Evolutionary conservation across 495 filamentous ascomycete genomes (phyloP).

Genomic region (Bacidia gigantensis): DNA sequence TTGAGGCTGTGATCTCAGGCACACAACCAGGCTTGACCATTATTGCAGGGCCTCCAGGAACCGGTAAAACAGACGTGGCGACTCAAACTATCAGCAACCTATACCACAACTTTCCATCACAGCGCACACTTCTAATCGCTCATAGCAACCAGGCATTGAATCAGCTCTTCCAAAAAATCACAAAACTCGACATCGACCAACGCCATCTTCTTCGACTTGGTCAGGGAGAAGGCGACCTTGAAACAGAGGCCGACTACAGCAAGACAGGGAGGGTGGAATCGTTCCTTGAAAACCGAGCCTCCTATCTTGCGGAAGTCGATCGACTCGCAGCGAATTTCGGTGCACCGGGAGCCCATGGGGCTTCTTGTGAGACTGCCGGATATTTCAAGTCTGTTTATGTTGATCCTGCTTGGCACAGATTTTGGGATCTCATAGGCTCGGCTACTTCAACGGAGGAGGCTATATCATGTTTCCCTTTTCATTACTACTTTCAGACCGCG

Average conservation of each 20-base stretch:
- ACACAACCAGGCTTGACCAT: constrained; percentile 90
- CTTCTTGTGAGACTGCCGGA: constrained; percentile 87
- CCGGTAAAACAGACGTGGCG: constrained; percentile 95
- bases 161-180: constrained; percentile 97
- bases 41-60: constrained; percentile 90
- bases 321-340: constrained; percentile 69
- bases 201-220: constrained; percentile 86
- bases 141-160: constrained; percentile 98
- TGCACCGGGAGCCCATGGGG: constrained; percentile 82
- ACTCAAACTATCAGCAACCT: constrained; percentile 99
- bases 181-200: constrained; percentile 85
- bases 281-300: constrained; percentile 77
- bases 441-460: constrained; percentile 45
- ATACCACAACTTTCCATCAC: constrained; percentile 90
- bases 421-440: constrained; percentile 45
- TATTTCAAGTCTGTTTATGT: constrained; percentile 95
- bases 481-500: constrained; percentile 74
- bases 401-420: constrained; percentile 75
- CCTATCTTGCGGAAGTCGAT: constrained; percentile 72
- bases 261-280: constrained; percentile 93
- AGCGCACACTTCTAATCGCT: constrained; percentile 84
- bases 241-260: constrained; percentile 76
- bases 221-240: constrained; percentile 87
- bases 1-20: constrained; percentile 85
- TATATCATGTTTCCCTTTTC: constrained; percentile 73